Base-by-base conservation (phyloP, 257 asterid species). In the Knoxia roxburghii region DNA sequence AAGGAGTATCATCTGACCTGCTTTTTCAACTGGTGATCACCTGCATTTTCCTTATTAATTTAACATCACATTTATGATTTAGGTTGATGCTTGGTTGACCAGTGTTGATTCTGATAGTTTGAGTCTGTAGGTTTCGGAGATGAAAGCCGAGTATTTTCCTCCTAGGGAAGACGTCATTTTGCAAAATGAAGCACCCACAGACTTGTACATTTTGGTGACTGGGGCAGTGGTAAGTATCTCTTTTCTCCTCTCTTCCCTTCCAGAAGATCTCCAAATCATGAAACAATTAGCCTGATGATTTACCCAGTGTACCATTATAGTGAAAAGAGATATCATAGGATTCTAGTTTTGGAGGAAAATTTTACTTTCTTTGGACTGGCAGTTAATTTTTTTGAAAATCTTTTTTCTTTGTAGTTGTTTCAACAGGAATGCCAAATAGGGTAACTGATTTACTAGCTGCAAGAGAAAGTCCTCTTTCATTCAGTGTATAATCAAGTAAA, bases 21-120 rank as follows among this genome's bases (percentile, higher is more conserved):
- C 92, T 90, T 64, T 88, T 90, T 80, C 97, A 90, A 84, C 82
- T 90, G 95, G 97, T 90, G 84, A 67, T 57, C 51, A 26, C 75
- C 64, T 18, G 37, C 41, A 63, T 5, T 50, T 30, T 61, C 43
- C 13, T 21, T 41, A 12, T 48, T 48, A 17, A 48, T 48, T 48
- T 17, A 48, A 45, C 50, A 45, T 12, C 4, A 45, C 1, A 11
- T 41, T 41, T 41, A 41, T 41, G 10, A 41, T 41, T 41, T 55
- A 37, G 33, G 11, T 23, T 8, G 21, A 26, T 24, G 7, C 7
- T 18, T 23, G 29, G 51, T 37, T 67, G 52, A 70, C 51, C 24
- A n/a, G n/a, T 52, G 21, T 48, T 53, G 21, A 43, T 56, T 61
- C 69, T 9, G 37, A 41, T 40, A 15, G n/a, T 52, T 57, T 32